Percentiles rank a stretch among this genome's conserved stretches.
Evolutionary conservation across 495 filamentous ascomycete genomes (phyloP).

Genomic region (Annulohypoxylon nitens): DNA sequence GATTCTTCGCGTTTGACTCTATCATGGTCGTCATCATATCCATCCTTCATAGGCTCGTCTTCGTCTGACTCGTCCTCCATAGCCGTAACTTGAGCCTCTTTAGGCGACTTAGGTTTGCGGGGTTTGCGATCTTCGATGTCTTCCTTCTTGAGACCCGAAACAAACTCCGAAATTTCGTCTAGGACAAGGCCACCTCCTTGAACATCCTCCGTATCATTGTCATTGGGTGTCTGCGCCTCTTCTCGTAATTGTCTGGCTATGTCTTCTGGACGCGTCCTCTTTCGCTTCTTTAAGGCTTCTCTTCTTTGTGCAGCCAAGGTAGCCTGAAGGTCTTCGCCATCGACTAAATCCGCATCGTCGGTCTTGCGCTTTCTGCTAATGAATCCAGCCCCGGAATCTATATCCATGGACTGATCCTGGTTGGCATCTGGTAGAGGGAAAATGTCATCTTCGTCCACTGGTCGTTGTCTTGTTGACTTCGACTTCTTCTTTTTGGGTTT

Average conservation of each 20-base stretch:
- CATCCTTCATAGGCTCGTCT: constrained; percentile 56
- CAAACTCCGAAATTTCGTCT: constrained; percentile 95
- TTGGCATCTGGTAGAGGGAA: constrained; percentile 63
- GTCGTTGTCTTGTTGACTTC: constrained; percentile 77
- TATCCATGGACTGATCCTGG: constrained; percentile 76
- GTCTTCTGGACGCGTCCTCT: constrained; percentile 84
- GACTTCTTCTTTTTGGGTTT: constrained; percentile 95
- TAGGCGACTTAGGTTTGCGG: constrained; percentile 56
- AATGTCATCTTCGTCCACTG: constrained; percentile 81
- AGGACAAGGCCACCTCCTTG: constrained; percentile 84
- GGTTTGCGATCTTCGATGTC: constrained; percentile 73
- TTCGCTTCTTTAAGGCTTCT: constrained; percentile 89
- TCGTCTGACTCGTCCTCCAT: constrained; percentile 67
- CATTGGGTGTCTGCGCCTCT: constrained; percentile 71
- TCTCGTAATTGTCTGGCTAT: constrained; percentile 85
- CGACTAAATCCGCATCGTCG: constrained; percentile 79
- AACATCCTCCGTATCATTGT: constrained; percentile 60
- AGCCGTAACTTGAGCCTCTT: constrained; percentile 56
- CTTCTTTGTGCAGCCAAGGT: constrained; percentile 83
- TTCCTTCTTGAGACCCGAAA: constrained; percentile 82
- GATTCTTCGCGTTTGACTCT: constrained; percentile 66
- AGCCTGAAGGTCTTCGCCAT: constrained; percentile 93
- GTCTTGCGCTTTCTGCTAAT: constrained; percentile 71
- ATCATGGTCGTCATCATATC: constrained; percentile 67
- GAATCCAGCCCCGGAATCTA: constrained; percentile 69